These are phyloP conservation scores for Neopestalotiopsis clavispora DNA, from an alignment of 2,329 filamentous ascomycete genomes.

Conservation along the genomic window DNA sequence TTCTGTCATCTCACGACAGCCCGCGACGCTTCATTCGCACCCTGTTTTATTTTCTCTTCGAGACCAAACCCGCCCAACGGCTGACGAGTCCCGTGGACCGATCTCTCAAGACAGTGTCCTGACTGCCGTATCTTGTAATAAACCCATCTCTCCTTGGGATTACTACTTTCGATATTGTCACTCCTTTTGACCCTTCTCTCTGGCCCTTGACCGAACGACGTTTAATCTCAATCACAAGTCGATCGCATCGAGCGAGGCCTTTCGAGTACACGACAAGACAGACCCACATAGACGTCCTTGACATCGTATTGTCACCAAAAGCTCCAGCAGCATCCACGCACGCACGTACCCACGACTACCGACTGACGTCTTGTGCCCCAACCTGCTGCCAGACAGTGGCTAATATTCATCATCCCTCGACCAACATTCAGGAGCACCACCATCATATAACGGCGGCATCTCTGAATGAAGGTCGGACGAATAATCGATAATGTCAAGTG, in stretches of 20 bases:
- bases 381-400: conserved; percentile 10
- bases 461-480: conserved; percentile 54
- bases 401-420: conserved; percentile 21
- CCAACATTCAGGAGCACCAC: background rate
- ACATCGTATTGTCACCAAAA: conserved; percentile 11
- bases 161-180: conserved; percentile 23
- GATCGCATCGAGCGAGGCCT: background rate
- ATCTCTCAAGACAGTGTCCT: conserved; percentile 17
- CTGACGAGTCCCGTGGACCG: conserved; percentile 18
- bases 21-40: conserved; percentile 6
- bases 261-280: conserved; percentile 2
- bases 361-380: background rate
- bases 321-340: conserved; percentile 12
- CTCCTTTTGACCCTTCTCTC: conserved; percentile 18
- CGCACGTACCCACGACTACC: conserved; percentile 2
- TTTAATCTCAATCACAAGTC: conserved; percentile 13
- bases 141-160: conserved; percentile 17
- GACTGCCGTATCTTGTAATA: conserved; percentile 22
- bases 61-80: conserved; percentile 13
- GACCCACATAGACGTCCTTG: conserved; percentile 16
- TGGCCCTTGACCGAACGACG: conserved; percentile 13
- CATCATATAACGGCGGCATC: conserved; percentile 25
- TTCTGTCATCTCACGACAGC: background rate
- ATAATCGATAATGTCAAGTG: conserved; percentile 94
- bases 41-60: conserved; percentile 1